Evolutionary conservation across 345 rosid species (phyloP), one percentile per base, ranked within the genome.

Genomic region (Barbarea vulgaris): DNA sequence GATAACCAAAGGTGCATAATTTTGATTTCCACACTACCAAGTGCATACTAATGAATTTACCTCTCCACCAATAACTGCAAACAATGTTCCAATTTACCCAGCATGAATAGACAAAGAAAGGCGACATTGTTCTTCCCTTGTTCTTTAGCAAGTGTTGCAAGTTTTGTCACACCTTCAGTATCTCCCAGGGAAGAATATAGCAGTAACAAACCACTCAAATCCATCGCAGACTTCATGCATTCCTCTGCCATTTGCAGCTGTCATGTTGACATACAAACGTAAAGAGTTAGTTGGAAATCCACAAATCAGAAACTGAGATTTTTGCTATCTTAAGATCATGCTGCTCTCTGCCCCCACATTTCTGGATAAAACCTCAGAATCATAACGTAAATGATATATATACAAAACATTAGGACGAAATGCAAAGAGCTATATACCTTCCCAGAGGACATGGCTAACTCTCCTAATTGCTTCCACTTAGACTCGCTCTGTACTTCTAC

Each of bases 231-330:
- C 79, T 83, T 86, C 99, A 96, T 89, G 82, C 98, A 96, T 31
- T 91, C 97, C 85, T 93, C 98, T 34, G 99, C 99, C 98, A 96
- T 88, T 82, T 84, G 91, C 83, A 96, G 80, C 99, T 96, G 93
- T 85, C 83, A 67, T 66, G 41, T 42, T 64, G 79, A 37, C 24
- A 55, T 48, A 14, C 19, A 71, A 58, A 63, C 60, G 1, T n/a
- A 80, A 69, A 54, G 27, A 61, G 53, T 66, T 59, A 64, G 27
- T 33, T 51, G 48, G 21, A 69, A 15, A 52, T 52, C 19, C 28
- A 15, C 47, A 52, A 10, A 52, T 3, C 27, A 39, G 22, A 44
- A 66, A 57, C 48, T 19, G 5, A 56, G 9, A 41, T n/a, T 39
- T 33, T 37, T 53, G 12, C 9, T 46, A 17, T 46, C 17, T 46